phyloP scores from a whole-genome alignment of 108 stramenopile genomes.

The Schizochytrium sp. region DNA sequence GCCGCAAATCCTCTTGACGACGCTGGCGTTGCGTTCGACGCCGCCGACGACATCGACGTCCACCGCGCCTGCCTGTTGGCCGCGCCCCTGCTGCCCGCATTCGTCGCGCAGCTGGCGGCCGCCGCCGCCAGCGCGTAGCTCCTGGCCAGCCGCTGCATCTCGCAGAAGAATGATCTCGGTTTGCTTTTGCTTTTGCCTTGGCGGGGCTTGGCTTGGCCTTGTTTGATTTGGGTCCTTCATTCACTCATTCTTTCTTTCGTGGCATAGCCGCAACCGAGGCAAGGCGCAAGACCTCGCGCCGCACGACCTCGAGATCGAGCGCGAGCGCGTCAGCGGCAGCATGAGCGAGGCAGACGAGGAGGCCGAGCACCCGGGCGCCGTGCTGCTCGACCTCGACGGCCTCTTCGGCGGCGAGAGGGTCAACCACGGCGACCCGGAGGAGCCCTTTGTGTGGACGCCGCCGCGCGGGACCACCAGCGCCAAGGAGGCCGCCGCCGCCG shows the following conservation, averaged over 20 bases:
- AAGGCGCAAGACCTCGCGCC: too few species aligned
- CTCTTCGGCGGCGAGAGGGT: slow-evolving; percentile 15
- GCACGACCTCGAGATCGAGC: too few species aligned
- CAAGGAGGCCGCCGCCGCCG: neutral
- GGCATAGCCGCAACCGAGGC: too few species aligned
- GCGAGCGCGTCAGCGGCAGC: too few species aligned
- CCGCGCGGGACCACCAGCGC: neutral
- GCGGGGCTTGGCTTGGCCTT: too few species aligned
- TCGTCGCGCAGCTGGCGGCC: neutral
- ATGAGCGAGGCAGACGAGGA: too few species aligned
- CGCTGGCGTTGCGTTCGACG: neutral
- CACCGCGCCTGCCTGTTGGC: neutral
- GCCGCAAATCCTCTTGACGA: neutral
- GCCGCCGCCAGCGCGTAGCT: neutral
- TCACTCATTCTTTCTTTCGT: too few species aligned
- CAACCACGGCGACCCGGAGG: slow-evolving; percentile 14
- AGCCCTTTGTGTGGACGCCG: slow-evolving; percentile 12
- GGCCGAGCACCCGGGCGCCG: neutral
- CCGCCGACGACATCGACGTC: neutral
- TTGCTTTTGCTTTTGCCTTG: too few species aligned
- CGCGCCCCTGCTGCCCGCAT: neutral
- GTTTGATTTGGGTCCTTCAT: too few species aligned
- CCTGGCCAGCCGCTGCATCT: neutral
- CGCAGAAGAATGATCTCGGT: too few species aligned
- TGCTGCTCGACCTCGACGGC: neutral